A percentile compares a stretch with the other conserved stretches of the same genome.
These are phyloP conservation scores for Tremella fuciformis DNA, from an alignment of 768 basidiomycete genomes.

Conservation along the genomic window DNA sequence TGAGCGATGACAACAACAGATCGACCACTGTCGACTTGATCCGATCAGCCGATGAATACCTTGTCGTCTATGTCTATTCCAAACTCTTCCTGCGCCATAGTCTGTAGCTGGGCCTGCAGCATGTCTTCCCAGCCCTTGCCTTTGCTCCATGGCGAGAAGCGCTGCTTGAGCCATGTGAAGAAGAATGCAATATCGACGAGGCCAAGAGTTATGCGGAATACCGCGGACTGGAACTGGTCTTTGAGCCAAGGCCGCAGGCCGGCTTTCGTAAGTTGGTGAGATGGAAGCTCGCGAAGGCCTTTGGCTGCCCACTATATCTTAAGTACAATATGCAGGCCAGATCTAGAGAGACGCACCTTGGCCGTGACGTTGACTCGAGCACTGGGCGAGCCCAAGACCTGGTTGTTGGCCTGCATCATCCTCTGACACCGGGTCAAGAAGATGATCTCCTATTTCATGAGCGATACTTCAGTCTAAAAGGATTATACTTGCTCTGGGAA, in stretches of 20 bases:
- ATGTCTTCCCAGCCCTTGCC: slow-evolving; percentile 72
- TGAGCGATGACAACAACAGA: no score
- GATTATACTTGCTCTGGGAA: slow-evolving; percentile 55
- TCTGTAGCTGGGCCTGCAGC: slow-evolving; percentile 61
- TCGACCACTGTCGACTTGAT: no score
- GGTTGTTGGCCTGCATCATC: slow-evolving; percentile 57
- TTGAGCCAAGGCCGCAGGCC: slow-evolving; percentile 49
- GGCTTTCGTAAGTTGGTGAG: slow-evolving; percentile 40
- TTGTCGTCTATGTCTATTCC: slow-evolving; percentile 68
- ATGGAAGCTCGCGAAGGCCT: slow-evolving; percentile 60
- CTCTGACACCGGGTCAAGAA: slow-evolving; percentile 52
- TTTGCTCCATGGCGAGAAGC: slow-evolving; percentile 33
- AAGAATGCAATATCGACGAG: slow-evolving; percentile 72
- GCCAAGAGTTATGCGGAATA: slow-evolving; percentile 66
- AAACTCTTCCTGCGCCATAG: slow-evolving; percentile 71
- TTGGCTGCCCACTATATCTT: slow-evolving; percentile 41
- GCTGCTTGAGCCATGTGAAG: slow-evolving; percentile 58
- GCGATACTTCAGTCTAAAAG: slow-evolving; percentile 52
- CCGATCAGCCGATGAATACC: slow-evolving; percentile 56
- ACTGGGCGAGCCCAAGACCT: slow-evolving; percentile 76
- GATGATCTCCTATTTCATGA: slow-evolving; percentile 41
- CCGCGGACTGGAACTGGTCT: slow-evolving; percentile 56
- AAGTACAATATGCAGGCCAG: not conserved
- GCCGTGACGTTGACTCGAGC: slow-evolving; percentile 89
- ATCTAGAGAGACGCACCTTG: slow-evolving; percentile 60